Evolutionary conservation across 805 yeast species (phyloP).

Genomic region (Maudiozyma serrabonitensis): DNA sequence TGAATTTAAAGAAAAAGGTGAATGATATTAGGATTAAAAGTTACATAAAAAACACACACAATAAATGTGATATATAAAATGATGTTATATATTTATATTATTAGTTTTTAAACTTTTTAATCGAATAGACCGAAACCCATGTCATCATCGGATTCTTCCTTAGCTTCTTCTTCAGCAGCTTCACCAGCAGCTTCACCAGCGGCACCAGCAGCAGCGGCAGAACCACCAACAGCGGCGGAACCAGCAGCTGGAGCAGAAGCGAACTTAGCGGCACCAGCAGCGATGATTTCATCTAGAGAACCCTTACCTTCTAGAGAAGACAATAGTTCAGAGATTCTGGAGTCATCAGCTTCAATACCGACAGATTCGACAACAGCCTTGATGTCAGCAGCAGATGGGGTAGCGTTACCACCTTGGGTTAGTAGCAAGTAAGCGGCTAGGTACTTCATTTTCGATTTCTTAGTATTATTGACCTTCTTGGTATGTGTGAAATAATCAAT

Average conservation of each 20-base stretch:
- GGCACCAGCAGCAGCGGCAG: conserved; percentile 39
- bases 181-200: conserved; percentile 38
- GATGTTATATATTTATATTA: neutral
- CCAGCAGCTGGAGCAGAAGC: conserved; percentile 40
- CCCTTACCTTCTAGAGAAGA: conserved; percentile 74
- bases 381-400: conserved; percentile 74
- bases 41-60: neutral
- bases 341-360: conserved; percentile 72
- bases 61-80: neutral
- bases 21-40: neutral
- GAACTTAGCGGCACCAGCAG: conserved; percentile 36
- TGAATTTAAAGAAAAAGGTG: neutral
- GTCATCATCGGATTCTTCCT: conserved; percentile 73
- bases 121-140: conserved; percentile 93
- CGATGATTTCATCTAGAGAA: conserved; percentile 58
- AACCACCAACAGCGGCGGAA: conserved; percentile 36
- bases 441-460: conserved; percentile 48
- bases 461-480: conserved; percentile 4
- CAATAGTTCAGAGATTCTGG: conserved; percentile 61
- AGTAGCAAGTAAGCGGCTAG: conserved; percentile 89
- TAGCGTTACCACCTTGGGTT: conserved; percentile 76
- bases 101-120: conserved; percentile 32
- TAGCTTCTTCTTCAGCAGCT: conserved; percentile 53
- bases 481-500: conserved; percentile 28
- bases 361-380: conserved; percentile 62